A percentile compares a stretch with the other conserved stretches of the same genome.
Evolutionary conservation across 2,329 filamentous ascomycete genomes (phyloP).

Genomic region (Penicillium glabrum): DNA sequence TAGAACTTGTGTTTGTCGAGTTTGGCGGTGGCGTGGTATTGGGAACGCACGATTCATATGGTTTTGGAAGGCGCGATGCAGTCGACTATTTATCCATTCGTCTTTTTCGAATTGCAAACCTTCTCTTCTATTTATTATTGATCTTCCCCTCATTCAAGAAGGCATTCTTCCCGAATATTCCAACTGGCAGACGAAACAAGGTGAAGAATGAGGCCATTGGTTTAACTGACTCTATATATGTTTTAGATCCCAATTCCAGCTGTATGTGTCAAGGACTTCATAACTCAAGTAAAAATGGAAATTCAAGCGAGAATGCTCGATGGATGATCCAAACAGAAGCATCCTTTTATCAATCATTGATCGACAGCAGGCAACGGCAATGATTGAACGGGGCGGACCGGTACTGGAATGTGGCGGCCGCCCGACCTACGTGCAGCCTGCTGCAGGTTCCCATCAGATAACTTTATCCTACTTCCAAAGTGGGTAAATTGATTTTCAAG

Average conservation of each 20-base stretch:
- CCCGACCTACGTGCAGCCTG: neutral
- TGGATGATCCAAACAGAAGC: neutral
- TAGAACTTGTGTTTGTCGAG: too few relatives aligned
- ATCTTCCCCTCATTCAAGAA: too few relatives aligned
- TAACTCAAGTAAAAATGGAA: neutral
- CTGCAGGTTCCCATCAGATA: too few relatives aligned
- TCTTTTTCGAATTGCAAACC: too few relatives aligned
- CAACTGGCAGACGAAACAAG: too few relatives aligned
- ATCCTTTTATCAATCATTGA: conserved; percentile 3
- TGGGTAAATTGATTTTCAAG: neutral
- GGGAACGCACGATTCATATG: too few relatives aligned
- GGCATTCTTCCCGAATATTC: too few relatives aligned
- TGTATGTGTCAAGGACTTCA: neutral
- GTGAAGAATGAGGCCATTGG: neutral
- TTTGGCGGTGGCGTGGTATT: too few relatives aligned
- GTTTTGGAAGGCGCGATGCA: too few relatives aligned
- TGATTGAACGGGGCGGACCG: conserved; percentile 1
- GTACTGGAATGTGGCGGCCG: conserved; percentile 1
- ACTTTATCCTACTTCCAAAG: neutral
- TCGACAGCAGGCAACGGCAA: neutral
- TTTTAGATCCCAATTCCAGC: neutral
- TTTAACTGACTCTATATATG: neutral
- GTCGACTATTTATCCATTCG: too few relatives aligned
- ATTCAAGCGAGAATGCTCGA: neutral
- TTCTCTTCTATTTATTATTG: too few relatives aligned